Conservation (phyloP, 129 eudicot genomes). For the Flaveria robusta region DNA sequence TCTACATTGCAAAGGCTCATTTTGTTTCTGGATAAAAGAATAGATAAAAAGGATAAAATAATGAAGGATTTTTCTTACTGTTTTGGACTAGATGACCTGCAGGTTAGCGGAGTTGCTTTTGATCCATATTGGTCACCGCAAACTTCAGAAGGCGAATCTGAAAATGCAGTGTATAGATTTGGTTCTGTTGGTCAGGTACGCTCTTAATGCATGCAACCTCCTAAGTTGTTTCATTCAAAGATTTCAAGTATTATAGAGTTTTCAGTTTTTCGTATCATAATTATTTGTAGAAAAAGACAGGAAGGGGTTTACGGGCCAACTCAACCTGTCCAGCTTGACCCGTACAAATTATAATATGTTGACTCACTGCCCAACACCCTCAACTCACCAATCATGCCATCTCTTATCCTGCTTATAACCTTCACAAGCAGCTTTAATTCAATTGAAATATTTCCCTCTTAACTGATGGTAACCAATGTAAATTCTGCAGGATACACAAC, state of each 20-base stretch:
- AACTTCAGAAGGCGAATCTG: slow-evolving; percentile 67
- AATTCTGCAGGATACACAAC: slow-evolving; percentile 65
- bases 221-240: background rate
- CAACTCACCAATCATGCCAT: background rate
- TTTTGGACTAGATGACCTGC: slow-evolving; percentile 27
- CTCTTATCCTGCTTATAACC: background rate
- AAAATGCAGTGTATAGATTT: slow-evolving; percentile 74
- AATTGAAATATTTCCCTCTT: no score
- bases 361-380: background rate
- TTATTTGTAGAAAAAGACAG: background rate
- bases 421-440: no score
- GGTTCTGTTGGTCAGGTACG: slow-evolving; percentile 96
- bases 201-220: background rate
- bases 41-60: background rate
- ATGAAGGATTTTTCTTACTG: background rate
- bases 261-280: background rate
- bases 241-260: background rate
- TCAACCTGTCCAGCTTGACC: background rate
- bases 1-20: background rate
- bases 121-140: slow-evolving; percentile 86
- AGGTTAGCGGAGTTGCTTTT: slow-evolving; percentile 95
- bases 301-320: background rate
- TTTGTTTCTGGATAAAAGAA: background rate
- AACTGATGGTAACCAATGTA: background rate
- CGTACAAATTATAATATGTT: background rate